These are phyloP conservation scores for Penicillium canariense DNA, from an alignment of 495 filamentous ascomycete species.

Conservation along the genomic window DNA sequence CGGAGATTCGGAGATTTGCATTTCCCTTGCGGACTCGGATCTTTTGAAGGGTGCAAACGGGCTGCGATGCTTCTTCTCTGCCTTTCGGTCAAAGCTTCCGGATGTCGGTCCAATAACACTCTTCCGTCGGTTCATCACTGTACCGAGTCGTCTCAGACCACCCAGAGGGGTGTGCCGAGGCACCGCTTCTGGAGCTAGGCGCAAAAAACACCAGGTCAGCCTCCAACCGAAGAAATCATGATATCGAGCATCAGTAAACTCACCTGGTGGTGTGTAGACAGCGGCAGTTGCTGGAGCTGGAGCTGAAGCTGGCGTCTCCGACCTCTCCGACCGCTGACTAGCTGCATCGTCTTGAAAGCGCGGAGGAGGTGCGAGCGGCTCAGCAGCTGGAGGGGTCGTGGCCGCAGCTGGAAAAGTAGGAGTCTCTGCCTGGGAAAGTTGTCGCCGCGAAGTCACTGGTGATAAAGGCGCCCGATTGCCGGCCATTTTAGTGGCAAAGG, in stretches of 20 bases:
- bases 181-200: conserved; percentile 34
- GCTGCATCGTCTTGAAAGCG: conserved; percentile 52
- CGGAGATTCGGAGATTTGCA: conserved; percentile 43
- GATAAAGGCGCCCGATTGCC: conserved; percentile 21
- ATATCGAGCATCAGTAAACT: background rate
- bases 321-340: conserved; percentile 55
- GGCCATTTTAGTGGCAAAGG: conserved; percentile 61
- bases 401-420: conserved; percentile 7
- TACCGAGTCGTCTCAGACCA: conserved; percentile 68
- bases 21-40: conserved; percentile 38
- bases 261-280: conserved; percentile 48
- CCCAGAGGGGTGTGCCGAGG: conserved; percentile 43
- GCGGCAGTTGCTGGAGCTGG: conserved; percentile 5
- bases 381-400: conserved; percentile 11
- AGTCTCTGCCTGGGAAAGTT: conserved; percentile 20
- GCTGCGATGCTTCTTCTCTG: conserved; percentile 50
- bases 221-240: background rate
- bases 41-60: conserved; percentile 55
- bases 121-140: conserved; percentile 69
- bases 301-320: conserved; percentile 30
- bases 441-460: conserved; percentile 17
- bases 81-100: conserved; percentile 32
- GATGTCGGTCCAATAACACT: conserved; percentile 41
- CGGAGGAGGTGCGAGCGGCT: conserved; percentile 41
- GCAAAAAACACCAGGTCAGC: conserved; percentile 2